A percentile compares a stretch with the other conserved stretches of the same genome.
Evolutionary conservation across 2,329 filamentous ascomycete genomes (phyloP).

Genomic region (Teratosphaeria zuluensis): DNA sequence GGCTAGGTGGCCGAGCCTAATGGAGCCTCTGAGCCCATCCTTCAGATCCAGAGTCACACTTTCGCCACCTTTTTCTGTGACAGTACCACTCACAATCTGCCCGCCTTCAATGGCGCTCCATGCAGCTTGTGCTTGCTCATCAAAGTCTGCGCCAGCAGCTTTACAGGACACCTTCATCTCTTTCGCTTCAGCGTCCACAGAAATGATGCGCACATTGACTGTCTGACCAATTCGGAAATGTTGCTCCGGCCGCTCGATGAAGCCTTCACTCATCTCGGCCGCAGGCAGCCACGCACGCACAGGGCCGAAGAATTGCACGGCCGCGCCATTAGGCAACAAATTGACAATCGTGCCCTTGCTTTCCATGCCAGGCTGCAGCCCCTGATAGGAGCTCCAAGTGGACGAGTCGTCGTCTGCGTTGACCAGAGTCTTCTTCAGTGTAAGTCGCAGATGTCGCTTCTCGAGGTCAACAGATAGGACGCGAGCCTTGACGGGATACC

Average conservation of each 20-base stretch:
- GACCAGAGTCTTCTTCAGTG: slow-evolving; percentile 86
- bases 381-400: slow-evolving; percentile 69
- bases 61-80: slow-evolving; percentile 36
- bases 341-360: slow-evolving; percentile 81
- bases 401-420: slow-evolving; percentile 63
- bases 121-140: slow-evolving; percentile 62
- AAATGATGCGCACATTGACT: slow-evolving; percentile 79
- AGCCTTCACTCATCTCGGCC: slow-evolving; percentile 96
- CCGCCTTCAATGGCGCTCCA: slow-evolving; percentile 67
- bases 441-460: slow-evolving; percentile 73
- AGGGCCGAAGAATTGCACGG: slow-evolving; percentile 83
- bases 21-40: slow-evolving; percentile 64
- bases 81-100: slow-evolving; percentile 64
- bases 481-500: slow-evolving; percentile 71
- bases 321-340: slow-evolving; percentile 66
- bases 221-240: slow-evolving; percentile 89
- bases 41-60: slow-evolving; percentile 58
- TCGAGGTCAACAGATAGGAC: slow-evolving; percentile 70
- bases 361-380: slow-evolving; percentile 63
- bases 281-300: slow-evolving; percentile 83
- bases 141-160: slow-evolving; percentile 63
- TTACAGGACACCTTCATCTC: slow-evolving; percentile 88
- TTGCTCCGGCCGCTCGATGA: slow-evolving; percentile 76
- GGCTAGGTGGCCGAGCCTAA: slow-evolving; percentile 69
- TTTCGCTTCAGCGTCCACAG: slow-evolving; percentile 59